Conservation (phyloP, 2,329 filamentous ascomycete genomes). For the Colletotrichum aenigma region DNA sequence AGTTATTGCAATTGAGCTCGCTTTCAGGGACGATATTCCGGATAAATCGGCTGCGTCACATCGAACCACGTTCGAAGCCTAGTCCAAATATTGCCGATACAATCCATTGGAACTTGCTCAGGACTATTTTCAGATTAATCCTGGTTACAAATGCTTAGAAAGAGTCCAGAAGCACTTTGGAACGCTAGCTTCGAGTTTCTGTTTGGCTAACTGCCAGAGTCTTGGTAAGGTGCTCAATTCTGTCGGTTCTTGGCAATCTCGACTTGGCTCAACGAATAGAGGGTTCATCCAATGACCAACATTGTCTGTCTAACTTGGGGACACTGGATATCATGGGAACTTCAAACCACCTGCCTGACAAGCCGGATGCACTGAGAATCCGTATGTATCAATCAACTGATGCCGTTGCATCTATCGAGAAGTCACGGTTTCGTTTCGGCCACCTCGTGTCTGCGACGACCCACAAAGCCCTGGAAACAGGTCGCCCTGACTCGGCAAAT, state of each 20-base stretch:
- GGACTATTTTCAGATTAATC: background rate
- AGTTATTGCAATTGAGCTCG: background rate
- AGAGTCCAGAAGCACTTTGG: background rate
- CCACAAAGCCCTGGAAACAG: background rate
- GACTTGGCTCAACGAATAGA: background rate
- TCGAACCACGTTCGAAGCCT: background rate
- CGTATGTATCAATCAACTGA: background rate
- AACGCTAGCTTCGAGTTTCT: background rate
- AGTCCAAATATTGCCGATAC: background rate
- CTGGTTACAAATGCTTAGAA: background rate
- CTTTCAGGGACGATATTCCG: background rate
- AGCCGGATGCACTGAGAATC: background rate
- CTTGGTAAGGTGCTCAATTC: background rate
- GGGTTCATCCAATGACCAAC: background rate
- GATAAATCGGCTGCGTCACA: background rate
- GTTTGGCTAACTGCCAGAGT: fast-evolving
- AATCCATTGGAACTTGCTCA: background rate
- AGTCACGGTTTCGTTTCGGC: background rate
- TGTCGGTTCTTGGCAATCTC: background rate
- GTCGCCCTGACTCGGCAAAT: background rate
- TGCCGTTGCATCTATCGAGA: background rate
- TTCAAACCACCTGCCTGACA: background rate
- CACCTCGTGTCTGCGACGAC: background rate
- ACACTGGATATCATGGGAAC: background rate
- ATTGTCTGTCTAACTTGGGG: background rate